These are phyloP conservation scores for Trametes villosa DNA, from an alignment of 768 basidiomycete genomes.

Conservation along the genomic window DNA sequence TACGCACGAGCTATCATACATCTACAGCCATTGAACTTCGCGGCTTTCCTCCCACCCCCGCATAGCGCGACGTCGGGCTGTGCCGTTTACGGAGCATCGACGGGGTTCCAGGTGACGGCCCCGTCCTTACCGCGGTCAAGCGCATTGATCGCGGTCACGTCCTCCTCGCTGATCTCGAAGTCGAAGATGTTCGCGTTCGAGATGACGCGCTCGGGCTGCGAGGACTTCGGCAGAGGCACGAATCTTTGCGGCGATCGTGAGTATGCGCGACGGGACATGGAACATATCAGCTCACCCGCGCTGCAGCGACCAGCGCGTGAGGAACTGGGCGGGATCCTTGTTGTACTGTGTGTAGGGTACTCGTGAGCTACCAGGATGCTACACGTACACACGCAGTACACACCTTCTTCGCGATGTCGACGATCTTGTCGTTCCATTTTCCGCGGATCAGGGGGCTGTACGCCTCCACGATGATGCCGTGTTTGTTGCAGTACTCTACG, in stretches of 20 bases:
- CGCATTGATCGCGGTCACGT: constrained; percentile 66
- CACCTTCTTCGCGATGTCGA: constrained; percentile 68
- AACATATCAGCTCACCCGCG: constrained; percentile 39
- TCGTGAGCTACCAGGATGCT: not conserved
- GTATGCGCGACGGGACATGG: not conserved
- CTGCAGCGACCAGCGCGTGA: constrained; percentile 93
- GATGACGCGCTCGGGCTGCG: constrained; percentile 45
- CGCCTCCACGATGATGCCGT: constrained; percentile 45
- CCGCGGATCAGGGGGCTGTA: constrained; percentile 69
- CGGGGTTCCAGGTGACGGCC: constrained; percentile 84
- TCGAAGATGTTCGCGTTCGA: constrained; percentile 78
- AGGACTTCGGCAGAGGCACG: constrained; percentile 55
- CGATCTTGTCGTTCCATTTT: constrained; percentile 49
- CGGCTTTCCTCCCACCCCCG: not conserved
- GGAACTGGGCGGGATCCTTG: constrained; percentile 60
- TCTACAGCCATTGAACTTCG: not conserved
- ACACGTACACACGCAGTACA: constrained; percentile 50
- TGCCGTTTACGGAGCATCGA: constrained; percentile 44
- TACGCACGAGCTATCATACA: not conserved
- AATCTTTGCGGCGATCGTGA: constrained; percentile 35
- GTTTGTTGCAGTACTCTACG: constrained; percentile 60
- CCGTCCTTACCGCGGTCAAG: constrained; percentile 78
- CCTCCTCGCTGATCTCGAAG: constrained; percentile 68
- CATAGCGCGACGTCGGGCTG: not conserved
- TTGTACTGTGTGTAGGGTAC: not conserved